Percentiles rank a stretch among this genome's conserved stretches.
Conservation (phyloP, 2,329 filamentous ascomycete genomes). For the Penicillium sp. region DNA sequence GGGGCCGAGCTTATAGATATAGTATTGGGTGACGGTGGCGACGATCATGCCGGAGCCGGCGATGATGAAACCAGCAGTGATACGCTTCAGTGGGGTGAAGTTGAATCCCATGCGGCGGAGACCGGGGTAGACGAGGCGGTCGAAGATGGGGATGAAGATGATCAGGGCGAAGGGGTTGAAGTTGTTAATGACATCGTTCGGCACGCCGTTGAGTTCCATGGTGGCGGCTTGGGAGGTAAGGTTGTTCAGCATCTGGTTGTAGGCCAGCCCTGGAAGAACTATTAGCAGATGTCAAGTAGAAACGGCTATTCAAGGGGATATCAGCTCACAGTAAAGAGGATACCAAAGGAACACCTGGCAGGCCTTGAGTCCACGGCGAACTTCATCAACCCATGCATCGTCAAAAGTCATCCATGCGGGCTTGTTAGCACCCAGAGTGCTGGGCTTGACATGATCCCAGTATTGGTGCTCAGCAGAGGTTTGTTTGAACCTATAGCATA, state of each 20-base stretch:
- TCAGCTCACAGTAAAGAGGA: slow-evolving; percentile 53
- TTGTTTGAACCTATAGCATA: slow-evolving; percentile 23
- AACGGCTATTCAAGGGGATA: too few species aligned
- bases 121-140: slow-evolving; percentile 59
- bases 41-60: slow-evolving; percentile 57
- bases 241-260: slow-evolving; percentile 63
- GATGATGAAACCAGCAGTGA: slow-evolving; percentile 58
- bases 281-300: not conserved
- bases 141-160: slow-evolving; percentile 61
- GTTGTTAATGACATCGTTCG: slow-evolving; percentile 63
- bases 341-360: slow-evolving; percentile 72
- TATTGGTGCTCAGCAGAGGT: slow-evolving; percentile 22
- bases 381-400: slow-evolving; percentile 81
- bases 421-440: slow-evolving; percentile 29
- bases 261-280: slow-evolving; percentile 48
- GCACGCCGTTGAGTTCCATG: slow-evolving; percentile 59
- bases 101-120: slow-evolving; percentile 55
- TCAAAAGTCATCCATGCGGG: slow-evolving; percentile 74
- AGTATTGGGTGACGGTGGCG: slow-evolving; percentile 57
- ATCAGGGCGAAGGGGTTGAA: slow-evolving; percentile 61
- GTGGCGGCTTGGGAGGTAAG: slow-evolving; percentile 62
- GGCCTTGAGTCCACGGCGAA: slow-evolving; percentile 71
- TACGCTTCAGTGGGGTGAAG: slow-evolving; percentile 62
- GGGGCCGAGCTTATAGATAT: slow-evolving; percentile 64
- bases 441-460: slow-evolving; percentile 45